These are phyloP conservation scores for Mycogone perniciosa DNA, from an alignment of 2,329 filamentous ascomycete species.

Conservation along the genomic window DNA sequence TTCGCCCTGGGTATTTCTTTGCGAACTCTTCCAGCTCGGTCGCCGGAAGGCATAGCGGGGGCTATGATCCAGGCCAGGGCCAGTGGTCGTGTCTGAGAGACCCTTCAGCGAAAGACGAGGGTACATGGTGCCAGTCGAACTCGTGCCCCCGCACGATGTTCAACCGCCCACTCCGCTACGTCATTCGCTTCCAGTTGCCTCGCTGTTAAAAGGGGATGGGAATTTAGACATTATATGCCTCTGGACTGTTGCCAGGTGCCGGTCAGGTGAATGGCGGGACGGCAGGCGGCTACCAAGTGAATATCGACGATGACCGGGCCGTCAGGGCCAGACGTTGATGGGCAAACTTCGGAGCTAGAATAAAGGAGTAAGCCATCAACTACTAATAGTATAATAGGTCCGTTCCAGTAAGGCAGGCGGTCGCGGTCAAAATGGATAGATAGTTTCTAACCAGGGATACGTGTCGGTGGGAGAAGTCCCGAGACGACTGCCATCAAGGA, in stretches of 20 bases:
- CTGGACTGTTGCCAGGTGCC: background rate
- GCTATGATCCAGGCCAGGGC: conserved; percentile 6
- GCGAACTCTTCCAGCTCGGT: conserved; percentile 13
- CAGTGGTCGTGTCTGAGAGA: conserved; percentile 14
- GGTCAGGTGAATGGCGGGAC: background rate
- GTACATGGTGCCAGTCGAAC: background rate
- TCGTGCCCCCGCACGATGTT: no score
- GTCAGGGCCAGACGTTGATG: background rate
- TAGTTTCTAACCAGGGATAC: no score
- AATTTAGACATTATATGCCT: no score
- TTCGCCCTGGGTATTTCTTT: conserved; percentile 26
- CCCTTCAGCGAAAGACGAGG: background rate
- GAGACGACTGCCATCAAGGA: no score
- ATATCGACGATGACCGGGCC: background rate
- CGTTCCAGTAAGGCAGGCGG: no score
- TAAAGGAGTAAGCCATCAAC: background rate
- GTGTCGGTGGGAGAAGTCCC: no score
- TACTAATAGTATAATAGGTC: no score
- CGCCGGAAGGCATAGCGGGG: background rate
- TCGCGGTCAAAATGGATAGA: no score
- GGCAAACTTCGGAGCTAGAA: background rate
- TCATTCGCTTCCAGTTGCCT: no score
- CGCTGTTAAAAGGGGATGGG: no score
- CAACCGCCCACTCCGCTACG: no score
- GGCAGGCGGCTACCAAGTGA: background rate